A percentile compares a stretch with the other conserved stretches of the same genome.
Conservation (phyloP, 1,139 yeast species). For the Zhuliangozyma blackwelliae region DNA sequence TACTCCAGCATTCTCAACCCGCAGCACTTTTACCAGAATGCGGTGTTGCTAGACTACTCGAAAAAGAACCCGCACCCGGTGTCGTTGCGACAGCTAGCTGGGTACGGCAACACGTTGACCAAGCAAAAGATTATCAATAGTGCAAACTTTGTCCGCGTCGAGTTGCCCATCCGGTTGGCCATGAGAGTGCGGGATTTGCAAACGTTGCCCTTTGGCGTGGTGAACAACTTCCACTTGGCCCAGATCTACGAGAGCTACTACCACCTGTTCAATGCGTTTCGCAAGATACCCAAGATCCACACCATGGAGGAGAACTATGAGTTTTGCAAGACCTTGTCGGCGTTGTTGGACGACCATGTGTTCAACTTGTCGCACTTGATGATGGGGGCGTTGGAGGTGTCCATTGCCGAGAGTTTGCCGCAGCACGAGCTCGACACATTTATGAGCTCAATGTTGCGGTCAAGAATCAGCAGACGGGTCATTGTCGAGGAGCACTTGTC, state of each 20-base stretch:
- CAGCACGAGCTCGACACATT: conserved; percentile 62
- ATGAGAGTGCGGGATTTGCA: conserved; percentile 78
- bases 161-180: conserved; percentile 79
- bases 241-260: conserved; percentile 88
- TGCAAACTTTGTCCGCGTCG: conserved; percentile 85
- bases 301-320: conserved; percentile 68
- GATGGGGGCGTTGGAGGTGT: conserved; percentile 88
- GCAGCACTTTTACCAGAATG: conserved; percentile 86
- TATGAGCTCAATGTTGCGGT: conserved; percentile 72
- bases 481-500: conserved; percentile 89
- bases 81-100: conserved; percentile 80
- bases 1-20: conserved; percentile 46
- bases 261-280: conserved; percentile 77
- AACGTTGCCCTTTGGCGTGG: conserved; percentile 74
- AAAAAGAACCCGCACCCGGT: conserved; percentile 80
- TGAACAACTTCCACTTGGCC: conserved; percentile 78
- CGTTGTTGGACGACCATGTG: conserved; percentile 72
- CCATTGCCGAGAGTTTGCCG: conserved; percentile 60
- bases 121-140: conserved; percentile 72
- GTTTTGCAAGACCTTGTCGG: conserved; percentile 61
- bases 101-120: conserved; percentile 79
- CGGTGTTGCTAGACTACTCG: conserved; percentile 62
- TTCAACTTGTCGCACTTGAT: conserved; percentile 80
- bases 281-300: conserved; percentile 64
- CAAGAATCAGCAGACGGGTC: conserved; percentile 83